Conservation (phyloP, 2,329 filamentous ascomycete genomes). For the Stagonosporopsis cucurbitacearum region DNA sequence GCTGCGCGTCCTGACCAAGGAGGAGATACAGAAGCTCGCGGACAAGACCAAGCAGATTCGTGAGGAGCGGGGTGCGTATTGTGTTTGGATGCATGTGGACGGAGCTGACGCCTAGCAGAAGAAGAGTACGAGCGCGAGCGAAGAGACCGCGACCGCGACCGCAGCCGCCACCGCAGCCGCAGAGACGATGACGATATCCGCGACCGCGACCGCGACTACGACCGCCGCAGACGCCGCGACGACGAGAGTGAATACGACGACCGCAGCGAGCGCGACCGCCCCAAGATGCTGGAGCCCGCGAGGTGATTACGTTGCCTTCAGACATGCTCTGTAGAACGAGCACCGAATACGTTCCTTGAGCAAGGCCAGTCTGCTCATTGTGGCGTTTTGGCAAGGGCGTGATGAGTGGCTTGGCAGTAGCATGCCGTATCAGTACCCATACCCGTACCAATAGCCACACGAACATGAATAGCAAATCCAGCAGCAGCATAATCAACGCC, state of each 20-base stretch:
- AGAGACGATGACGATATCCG: constrained; percentile 42
- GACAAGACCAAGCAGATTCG: constrained; percentile 80
- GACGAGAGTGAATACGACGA: constrained; percentile 41
- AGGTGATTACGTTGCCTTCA: constrained; percentile 33
- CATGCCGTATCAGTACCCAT: neutral
- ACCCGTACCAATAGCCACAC: too few relatives aligned
- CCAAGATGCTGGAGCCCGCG: constrained; percentile 38
- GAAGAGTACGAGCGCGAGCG: constrained; percentile 44
- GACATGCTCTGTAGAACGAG: too few relatives aligned
- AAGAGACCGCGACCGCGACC: constrained; percentile 37
- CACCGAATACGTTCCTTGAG: neutral
- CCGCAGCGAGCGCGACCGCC: constrained; percentile 28
- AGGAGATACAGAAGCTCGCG: constrained; percentile 89
- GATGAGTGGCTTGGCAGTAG: neutral
- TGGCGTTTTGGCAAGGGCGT: neutral
- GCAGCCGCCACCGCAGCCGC: constrained; percentile 35
- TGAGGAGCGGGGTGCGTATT: constrained; percentile 50
- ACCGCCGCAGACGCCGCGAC: constrained; percentile 35
- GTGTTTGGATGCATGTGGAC: too few relatives aligned
- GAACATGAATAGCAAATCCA: too few relatives aligned
- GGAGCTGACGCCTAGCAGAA: constrained; percentile 35
- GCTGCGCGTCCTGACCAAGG: constrained; percentile 81
- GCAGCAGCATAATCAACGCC: neutral
- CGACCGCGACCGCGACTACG: constrained; percentile 39
- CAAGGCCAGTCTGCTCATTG: constrained; percentile 1